Base-by-base conservation (phyloP, 2,329 filamentous ascomycete genomes). In the Colletotrichum scovillei region DNA sequence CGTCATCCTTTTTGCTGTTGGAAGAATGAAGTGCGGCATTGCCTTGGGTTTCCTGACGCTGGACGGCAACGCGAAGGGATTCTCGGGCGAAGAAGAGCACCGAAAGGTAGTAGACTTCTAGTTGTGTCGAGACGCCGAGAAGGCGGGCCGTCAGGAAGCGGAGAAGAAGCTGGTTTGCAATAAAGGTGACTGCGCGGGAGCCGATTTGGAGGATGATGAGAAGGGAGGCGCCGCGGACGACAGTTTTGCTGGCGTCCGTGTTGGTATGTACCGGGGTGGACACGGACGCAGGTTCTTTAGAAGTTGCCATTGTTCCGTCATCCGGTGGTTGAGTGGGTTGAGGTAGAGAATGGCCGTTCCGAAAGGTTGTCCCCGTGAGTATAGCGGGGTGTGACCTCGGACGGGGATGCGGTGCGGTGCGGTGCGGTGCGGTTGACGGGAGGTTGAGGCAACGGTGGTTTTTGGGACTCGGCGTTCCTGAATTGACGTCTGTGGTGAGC, bases 51-150 rank as follows among this genome's bases (percentile, higher is more conserved):
- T 76, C 66, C 77, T 95, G 93, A 64, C 97, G 89, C 83, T 98
- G 96, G 46, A 98, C 90, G 30, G 96, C 95, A n/a, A 98, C 93
- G 19, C 97, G 92, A 62, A 98, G 85, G 78, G 93, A 96, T 83
- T 99, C 97, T 52, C 97, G 90, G 0, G 97, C 93, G 79, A 99
- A 98, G 82, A 97, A 98, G 0, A 99, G 88, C n/a, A 97, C 92
- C 0, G 95, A 95, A 57, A 97, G 93, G 73, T 96, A 95, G 82
- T 95, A 98, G 0, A 98, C 91, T 78, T 99, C 97, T 3, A 99
- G 89, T 81, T 98, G 97, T 0, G 95, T 93, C 2, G 95, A 93
- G 5, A 97, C 88, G 6, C 96, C 97, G 1, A 99, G 89, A 0
- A 97, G 88, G 72, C 93, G 90, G 0, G 97, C 95, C 1, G 95